Base-by-base conservation (phyloP, 306 rosid species). In the Glycyrrhiza uralensis region DNA sequence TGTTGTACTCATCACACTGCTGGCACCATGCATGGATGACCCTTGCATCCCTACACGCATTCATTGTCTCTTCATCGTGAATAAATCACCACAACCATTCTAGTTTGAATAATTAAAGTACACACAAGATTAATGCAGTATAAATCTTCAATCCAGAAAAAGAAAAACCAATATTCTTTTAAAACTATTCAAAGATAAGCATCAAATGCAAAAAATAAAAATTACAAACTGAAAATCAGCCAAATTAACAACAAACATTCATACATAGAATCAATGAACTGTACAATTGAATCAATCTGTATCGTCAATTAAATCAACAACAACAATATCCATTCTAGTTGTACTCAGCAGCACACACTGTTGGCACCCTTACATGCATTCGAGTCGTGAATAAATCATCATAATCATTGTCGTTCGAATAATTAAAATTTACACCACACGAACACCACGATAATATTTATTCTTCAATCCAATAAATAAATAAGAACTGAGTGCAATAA, bases 41-140 rank as follows among this genome's bases (percentile, higher is more conserved):
- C 91, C 96, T 79, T 94, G 98, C 90, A 87, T 86, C 70, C 95
- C 99, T 94, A 82, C 71, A 72, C 17, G 10, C 75, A 59, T 73
- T 20, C 72, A 85, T 74, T 50, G 42, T 68, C 80, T 71, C 58
- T 30, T 56, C 50, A 18, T 59, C 36, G 66, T 45, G 38, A 62
- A 11, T 39, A 46, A 61, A 22, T 24, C 11, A 57, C 20, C 51
- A 24, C 36, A 30, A 44, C 26, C 14, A 57, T 10, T 57, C 60
- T 60, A 64, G 7, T 1, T 52, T 15, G 2, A 20, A 61, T 20
- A 19, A 72, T 17, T 4, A 13, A 42, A 30, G 42, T 54, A 41
- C 4, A 19, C 59, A 54, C 28, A 52, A 44, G 20, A 68, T 12
- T 18, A 68, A 49, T 20, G 20, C n/a, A 20, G 19, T 13, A 28